Evolutionary conservation across 805 yeast genomes (phyloP), one percentile per base, ranked within the genome.

Genomic region (Kuraishia borneana): DNA sequence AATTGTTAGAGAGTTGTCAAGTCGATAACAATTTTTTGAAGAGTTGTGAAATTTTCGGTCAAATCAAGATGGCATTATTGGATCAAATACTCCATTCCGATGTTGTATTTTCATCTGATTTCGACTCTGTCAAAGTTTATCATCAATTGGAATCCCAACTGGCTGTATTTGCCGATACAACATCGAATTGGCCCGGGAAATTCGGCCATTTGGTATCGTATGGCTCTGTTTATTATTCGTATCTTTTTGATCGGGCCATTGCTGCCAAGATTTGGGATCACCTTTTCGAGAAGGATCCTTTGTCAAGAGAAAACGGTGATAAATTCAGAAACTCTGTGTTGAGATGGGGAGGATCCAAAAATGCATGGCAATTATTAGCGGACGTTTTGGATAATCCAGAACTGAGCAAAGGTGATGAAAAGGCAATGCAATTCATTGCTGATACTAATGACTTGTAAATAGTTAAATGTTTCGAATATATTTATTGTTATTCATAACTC

Each of bases 201-300:
- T 88, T 92, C 56, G 94, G 96, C 2, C 98, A 92, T 50, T 59
- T 92, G 27, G 83, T 81, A 44, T 85, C 95, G 0, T 92, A 92
- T 50, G 97, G 97, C 1, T 83, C 96, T 0, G 83, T 88, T 1
- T 92, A 92, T 51, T 92, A 92, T 58, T 82, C 95, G 21, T 92
- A 92, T 51, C 56, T 92, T 34, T 69, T 92, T 36, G 98, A 92
- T 56, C 61, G 96, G 26, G 96, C 95, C 5, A 83, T 92, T 42
- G 96, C 97, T 0, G 73, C 85, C 18, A 76, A 76, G 47, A 70
- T 89, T 2, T 92, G 95, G 88, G 64, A 68, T 8, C 75, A 71
- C 31, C 58, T 89, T 26, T 92, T 92, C 52, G 61, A 56, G 3
- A 46, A 64, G 4, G 73, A 87, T 50, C 95, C 96, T 2, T 66